Conservation (phyloP, 805 yeast species). For the Saccharomycopsis sp. region DNA sequence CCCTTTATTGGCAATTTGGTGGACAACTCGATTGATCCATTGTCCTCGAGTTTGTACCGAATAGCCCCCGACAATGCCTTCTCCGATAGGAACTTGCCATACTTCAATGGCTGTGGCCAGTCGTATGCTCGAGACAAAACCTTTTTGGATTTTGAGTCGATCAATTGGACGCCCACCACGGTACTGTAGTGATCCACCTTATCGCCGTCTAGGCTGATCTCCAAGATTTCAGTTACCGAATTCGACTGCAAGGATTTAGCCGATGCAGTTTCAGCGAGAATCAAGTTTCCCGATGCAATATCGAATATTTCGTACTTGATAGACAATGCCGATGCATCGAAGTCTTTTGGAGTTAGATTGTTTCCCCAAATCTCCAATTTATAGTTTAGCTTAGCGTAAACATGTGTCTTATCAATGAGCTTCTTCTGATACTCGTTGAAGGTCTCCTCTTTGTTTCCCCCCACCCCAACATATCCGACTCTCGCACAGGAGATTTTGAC, state of each 20-base stretch:
- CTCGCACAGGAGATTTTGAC: constrained; percentile 23
- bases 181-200: constrained; percentile 16
- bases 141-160: constrained; percentile 18
- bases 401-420: constrained; percentile 24
- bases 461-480: constrained; percentile 12
- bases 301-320: constrained; percentile 29
- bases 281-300: constrained; percentile 16
- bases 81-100: neutral
- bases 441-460: constrained; percentile 19
- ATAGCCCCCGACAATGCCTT: constrained; percentile 29
- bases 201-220: constrained; percentile 12
- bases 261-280: constrained; percentile 1
- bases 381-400: constrained; percentile 26
- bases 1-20: constrained; percentile 37
- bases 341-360: constrained; percentile 27
- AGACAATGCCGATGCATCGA: constrained; percentile 18
- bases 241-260: constrained; percentile 9
- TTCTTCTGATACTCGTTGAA: constrained; percentile 11
- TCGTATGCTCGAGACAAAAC: constrained; percentile 32
- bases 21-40: neutral
- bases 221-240: constrained; percentile 13
- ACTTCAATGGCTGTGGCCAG: constrained; percentile 39
- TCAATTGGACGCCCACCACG: constrained; percentile 22
- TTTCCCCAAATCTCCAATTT: constrained; percentile 38
- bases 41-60: constrained; percentile 22